Base-by-base conservation (phyloP, 2,329 filamentous ascomycete species). In the Seiridium unicorne region DNA sequence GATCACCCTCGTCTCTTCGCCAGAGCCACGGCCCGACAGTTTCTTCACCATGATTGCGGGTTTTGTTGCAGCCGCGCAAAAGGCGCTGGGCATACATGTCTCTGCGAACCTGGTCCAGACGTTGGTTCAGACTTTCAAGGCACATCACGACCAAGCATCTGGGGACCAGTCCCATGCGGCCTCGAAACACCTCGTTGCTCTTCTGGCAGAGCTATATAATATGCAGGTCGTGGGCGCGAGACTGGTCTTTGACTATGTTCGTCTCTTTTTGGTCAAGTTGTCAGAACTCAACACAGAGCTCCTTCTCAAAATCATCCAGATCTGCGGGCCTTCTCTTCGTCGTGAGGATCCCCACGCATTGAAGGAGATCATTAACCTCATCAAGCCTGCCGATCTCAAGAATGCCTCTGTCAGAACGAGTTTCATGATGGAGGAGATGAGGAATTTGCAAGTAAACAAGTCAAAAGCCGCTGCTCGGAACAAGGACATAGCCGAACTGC, bases 351-450 rank as follows among this genome's bases (percentile, higher is more conserved):
- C 94, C 0, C 88, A 91, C 42, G 83, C 94, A 0, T 79, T 99
- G 55, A 97, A 96, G 72, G 92, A 96, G 63, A 95, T 99, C 63
- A 89, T 97, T 5, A 79, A 89, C 9, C 81, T 92, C 55, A 84
- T 98, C 60, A 91, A 92, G 64, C 87, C 89, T 31, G 86, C 89
- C 1, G 84, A 93, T 3, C 80, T 85, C 1, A 87, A 86, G 61
- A 89, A 87, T 26, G 79, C 97, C 35, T 94, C 93, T 1, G 91
- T 93, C 8, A 88, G 95, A 59, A 97, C 94, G 1, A 96, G 91
- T 66, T 97, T 97, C 76, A 98, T 98, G 93, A 91, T 99, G 56
- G 94, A 98, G 70, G 95, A 90, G 1, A 97, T 99, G 73, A 92
- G 91, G 61, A 92, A 97, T 68, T 81, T 99, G 36, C 97, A 97